Evolutionary conservation across 192 early-diverging fungal species (phyloP), one percentile per base, ranked within the genome.

Genomic region (Backusella parvicylindrica): DNA sequence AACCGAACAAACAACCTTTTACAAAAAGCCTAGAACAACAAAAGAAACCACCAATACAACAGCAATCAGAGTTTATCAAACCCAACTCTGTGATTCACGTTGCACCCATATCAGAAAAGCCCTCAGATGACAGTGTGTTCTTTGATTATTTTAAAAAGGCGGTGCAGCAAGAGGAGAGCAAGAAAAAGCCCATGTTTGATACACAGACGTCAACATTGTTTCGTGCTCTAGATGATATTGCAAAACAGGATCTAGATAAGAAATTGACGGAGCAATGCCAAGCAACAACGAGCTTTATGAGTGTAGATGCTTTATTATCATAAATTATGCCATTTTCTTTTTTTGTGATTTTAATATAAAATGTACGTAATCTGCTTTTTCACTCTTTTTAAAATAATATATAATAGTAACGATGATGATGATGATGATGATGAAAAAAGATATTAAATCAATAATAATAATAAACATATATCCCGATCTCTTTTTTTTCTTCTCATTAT

Each of bases 1-100:
- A 60, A 15, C 53, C 53, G 53, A 60, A 60, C 53, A 60, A 60
- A 60, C 53, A 60, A 28, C 53, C 53, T 60, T 60, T 60, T 60
- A 60, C 26, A 60, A 60, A 60, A 26, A 60, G 53, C 26, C 23
- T 60, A 60, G 53, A 60, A 60, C 53, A 60, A 60, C 8, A 28
- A 11, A 60, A 28, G 23, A 60, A 60, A 5, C 21, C 6, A 4
- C 36, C 50, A 9, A 8, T 28, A 26, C 53, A 60, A 11, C 53
- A 7, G 12, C 12, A 23, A 28, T 28, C 53, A 12, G 53, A 60
- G 23, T 60, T 60, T 60, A 60, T 60, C 53, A 60, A 60, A 12
- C 53, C 53, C 1, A 60, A 60, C 12, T 60, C 53, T 60, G 53
- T 60, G 9, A 60, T 60, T 28, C 53, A 60, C 3, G 53, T 60